Evolutionary conservation across 371 early-diverging fungal genomes (phyloP).

Genomic region (Apophysomyces sp.): DNA sequence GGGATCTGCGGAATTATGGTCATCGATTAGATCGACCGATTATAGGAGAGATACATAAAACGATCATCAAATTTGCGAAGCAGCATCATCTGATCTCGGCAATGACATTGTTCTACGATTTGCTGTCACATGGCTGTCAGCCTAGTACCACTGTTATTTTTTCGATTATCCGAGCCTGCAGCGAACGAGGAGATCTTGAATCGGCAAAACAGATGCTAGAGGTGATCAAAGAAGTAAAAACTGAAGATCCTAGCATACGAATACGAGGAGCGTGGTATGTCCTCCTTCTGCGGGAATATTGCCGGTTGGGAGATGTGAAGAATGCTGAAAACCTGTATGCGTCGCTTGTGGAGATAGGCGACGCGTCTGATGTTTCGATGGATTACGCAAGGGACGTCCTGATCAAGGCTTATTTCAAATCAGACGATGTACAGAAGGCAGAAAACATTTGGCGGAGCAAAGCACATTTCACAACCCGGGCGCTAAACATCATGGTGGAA

Average conservation of each 20-base stretch:
- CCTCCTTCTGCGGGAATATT: neutral
- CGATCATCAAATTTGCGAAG: conserved; percentile 9
- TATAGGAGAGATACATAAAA: neutral
- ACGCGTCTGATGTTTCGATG: neutral
- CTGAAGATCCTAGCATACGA: neutral
- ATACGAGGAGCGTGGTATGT: neutral
- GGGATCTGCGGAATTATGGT: conserved; percentile 12
- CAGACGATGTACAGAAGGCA: neutral
- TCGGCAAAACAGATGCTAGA: conserved; percentile 11
- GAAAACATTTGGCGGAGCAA: neutral
- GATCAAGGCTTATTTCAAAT: neutral
- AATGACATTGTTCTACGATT: conserved; percentile 15
- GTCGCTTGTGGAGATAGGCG: neutral
- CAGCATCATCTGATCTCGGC: conserved; percentile 14
- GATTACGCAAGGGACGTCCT: neutral
- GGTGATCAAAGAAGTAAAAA: conserved; percentile 2
- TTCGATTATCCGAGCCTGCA: conserved; percentile 11
- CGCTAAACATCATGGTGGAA: neutral
- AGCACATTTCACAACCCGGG: neutral
- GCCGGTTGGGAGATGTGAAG: neutral
- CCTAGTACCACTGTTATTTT: conserved; percentile 5
- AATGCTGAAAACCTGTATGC: neutral
- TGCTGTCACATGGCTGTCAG: conserved; percentile 10
- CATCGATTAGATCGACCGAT: conserved; percentile 1
- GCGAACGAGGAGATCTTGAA: conserved; percentile 8